These are phyloP conservation scores for Hypoxylon sp. DNA, from an alignment of 2,329 filamentous ascomycete genomes.

Conservation along the genomic window DNA sequence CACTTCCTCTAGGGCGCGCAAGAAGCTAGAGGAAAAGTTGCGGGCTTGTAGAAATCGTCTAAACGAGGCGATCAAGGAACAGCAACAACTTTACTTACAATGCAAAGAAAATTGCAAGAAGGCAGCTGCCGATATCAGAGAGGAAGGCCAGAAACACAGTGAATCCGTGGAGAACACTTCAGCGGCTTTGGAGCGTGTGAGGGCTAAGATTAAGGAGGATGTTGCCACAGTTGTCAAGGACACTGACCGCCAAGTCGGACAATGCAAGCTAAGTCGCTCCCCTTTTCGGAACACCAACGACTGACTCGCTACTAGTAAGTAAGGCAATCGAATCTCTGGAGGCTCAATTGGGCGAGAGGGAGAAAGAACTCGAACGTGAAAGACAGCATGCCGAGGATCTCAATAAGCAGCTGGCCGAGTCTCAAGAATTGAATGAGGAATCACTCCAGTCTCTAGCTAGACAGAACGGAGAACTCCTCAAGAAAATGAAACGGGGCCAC, in stretches of 20 bases:
- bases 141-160: slow-evolving; percentile 52
- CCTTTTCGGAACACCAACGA: neutral
- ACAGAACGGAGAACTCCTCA: slow-evolving; percentile 42
- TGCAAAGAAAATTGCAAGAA: slow-evolving; percentile 53
- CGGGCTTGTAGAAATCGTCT: slow-evolving; percentile 55
- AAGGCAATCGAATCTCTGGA: slow-evolving; percentile 38
- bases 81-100: slow-evolving; percentile 58
- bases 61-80: slow-evolving; percentile 61
- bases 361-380: slow-evolving; percentile 43
- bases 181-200: slow-evolving; percentile 25
- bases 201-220: slow-evolving; percentile 37
- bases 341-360: slow-evolving; percentile 39
- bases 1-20: slow-evolving; percentile 47
- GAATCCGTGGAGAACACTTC: slow-evolving; percentile 50
- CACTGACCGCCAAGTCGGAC: slow-evolving; percentile 33
- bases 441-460: slow-evolving; percentile 36
- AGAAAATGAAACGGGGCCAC: slow-evolving; percentile 31
- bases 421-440: slow-evolving; percentile 37
- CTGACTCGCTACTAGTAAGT: slow-evolving; percentile 41
- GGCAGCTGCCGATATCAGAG: slow-evolving; percentile 52
- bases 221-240: slow-evolving; percentile 32
- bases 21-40: slow-evolving; percentile 54
- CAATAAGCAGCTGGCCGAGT: slow-evolving; percentile 39
- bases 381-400: slow-evolving; percentile 38
- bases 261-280: slow-evolving; percentile 33